phyloP scores from a whole-genome alignment of 768 basidiomycete genomes.

The Kwoniella heveanensis region DNA sequence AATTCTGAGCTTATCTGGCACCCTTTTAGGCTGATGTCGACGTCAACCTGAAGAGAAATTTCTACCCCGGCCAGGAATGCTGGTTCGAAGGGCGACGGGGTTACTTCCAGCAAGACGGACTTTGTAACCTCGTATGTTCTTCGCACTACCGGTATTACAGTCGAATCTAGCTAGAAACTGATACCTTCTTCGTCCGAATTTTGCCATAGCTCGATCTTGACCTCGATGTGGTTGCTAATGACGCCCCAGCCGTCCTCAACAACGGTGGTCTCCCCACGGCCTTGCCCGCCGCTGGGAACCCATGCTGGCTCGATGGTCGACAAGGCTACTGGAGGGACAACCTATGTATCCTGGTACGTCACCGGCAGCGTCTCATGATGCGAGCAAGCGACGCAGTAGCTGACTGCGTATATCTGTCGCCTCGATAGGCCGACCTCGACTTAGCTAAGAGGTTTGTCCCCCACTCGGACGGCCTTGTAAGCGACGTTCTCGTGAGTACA shows the following conservation, averaged over 20 bases:
- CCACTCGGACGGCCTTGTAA: slow-evolving; percentile 7
- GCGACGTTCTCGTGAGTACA: slow-evolving; percentile 19
- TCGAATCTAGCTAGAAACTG: too few species aligned
- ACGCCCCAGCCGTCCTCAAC: slow-evolving; percentile 9
- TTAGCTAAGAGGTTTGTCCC: slow-evolving; percentile 9
- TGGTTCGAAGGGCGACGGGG: slow-evolving; percentile 20
- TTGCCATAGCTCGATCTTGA: slow-evolving; percentile 15
- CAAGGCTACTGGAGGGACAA: slow-evolving; percentile 22
- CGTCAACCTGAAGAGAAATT: slow-evolving; percentile 11
- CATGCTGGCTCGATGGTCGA: slow-evolving; percentile 24
- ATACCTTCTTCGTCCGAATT: not conserved
- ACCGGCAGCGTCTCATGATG: too few species aligned
- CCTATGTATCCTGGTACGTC: slow-evolving; percentile 23
- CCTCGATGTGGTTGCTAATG: slow-evolving; percentile 8
- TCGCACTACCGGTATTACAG: too few species aligned
- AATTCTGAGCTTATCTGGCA: too few species aligned
- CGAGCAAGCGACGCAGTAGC: not conserved
- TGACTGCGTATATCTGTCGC: not conserved
- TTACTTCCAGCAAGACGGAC: slow-evolving; percentile 15
- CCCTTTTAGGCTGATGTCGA: slow-evolving; percentile 12
- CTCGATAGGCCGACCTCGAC: slow-evolving; percentile 21
- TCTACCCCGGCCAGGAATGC: slow-evolving; percentile 18
- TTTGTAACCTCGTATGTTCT: slow-evolving; percentile 16
- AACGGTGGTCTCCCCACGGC: slow-evolving; percentile 1
- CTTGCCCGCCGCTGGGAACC: not conserved